phyloP scores from a whole-genome alignment of 1,284 basidiomycete genomes.

The Kwoniella shivajii region DNA sequence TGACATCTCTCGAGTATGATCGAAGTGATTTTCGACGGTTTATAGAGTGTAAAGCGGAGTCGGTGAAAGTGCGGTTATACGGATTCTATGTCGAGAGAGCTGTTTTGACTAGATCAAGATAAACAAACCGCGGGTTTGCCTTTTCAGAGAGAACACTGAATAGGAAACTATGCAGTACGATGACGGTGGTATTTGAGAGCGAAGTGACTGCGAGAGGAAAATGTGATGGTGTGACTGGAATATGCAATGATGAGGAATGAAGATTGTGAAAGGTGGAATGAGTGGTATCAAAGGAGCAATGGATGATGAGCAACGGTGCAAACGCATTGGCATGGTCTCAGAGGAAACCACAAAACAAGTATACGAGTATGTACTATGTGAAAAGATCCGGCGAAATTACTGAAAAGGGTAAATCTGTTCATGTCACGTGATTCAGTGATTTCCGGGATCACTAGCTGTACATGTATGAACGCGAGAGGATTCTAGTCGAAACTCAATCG shows the following conservation, averaged over 20 bases:
- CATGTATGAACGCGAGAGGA: neutral
- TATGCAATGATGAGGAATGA: neutral
- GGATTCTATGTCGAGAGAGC: no score
- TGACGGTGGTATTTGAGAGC: no score
- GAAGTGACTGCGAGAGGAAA: neutral
- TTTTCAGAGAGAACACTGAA: no score
- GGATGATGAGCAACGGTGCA: neutral
- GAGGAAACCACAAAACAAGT: no score
- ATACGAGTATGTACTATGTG: no score
- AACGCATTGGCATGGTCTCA: no score
- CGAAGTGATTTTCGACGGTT: no score
- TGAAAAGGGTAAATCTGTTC: neutral
- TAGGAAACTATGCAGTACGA: neutral
- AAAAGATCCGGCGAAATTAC: constrained; percentile 1
- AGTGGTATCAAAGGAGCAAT: neutral
- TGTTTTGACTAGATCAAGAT: no score
- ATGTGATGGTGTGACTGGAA: neutral
- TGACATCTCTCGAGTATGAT: no score
- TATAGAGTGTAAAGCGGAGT: no score
- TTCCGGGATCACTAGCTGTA: neutral
- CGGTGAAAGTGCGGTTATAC: no score
- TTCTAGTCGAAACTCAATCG: neutral
- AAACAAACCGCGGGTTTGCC: no score
- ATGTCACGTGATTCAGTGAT: constrained; percentile 2
- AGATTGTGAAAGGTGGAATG: neutral